Base-by-base conservation (phyloP, 257 asterid species). In the Capsicum baccatum region DNA sequence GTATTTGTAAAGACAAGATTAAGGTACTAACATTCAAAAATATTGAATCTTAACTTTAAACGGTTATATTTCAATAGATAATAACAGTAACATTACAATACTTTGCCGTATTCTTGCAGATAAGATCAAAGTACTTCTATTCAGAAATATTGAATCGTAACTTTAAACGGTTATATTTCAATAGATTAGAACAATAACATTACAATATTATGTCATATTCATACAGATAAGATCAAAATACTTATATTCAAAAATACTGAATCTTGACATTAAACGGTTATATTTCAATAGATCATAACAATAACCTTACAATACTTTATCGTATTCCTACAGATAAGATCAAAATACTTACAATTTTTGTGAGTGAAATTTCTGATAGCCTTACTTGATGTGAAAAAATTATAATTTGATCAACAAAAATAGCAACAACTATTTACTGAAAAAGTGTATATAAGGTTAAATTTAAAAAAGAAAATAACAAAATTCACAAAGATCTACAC, bases 351-450 rank as follows among this genome's bases (percentile, higher is more conserved):
- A 12, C 99, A 89, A 71, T 88, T 95, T 97, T 84, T 91, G 97
- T 21, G 98, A 93, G 68, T 94, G 95, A 85, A 90, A 88, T 87
- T 95, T 97, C 84, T 93, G 97, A 85, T 95, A 95, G 26, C 94
- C 99, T 88, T 97, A 99, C 93, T 95, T 97, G 86, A 95, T 87
- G 52, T 98, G 90, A 84, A 97, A 93, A 82, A 97, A 90, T 99
- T 97, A 90, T 35, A 73, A 39, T 82, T 52, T 14, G 4, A 19
- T 39, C n/a, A 39, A 39, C n/a, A 21, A 50, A 7, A 26, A 26
- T 62, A 11, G 44, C 42, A 19, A 74, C 7, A 74, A 50, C 52
- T 52, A 74, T 4, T 50, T 50, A 50, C 47, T 50, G 2, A 21
- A 50, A 12, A 52, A 26, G 0, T 4, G 8, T 76, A 26, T 26